Conservation (phyloP, 306 rosid genomes). For the Cucurbita pepo region DNA sequence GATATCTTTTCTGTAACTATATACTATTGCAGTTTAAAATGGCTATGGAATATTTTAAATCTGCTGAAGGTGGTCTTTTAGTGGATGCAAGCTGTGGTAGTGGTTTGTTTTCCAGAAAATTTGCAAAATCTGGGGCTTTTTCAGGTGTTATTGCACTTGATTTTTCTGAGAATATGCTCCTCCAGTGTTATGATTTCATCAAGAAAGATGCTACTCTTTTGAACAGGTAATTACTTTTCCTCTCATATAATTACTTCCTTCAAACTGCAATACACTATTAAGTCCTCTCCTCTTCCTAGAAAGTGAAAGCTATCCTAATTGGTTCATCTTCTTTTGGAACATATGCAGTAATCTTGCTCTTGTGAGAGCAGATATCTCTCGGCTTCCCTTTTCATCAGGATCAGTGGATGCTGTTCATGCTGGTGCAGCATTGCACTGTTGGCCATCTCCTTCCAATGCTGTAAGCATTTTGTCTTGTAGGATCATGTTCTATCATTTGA, state of each 20-base stretch:
- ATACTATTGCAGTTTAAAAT: conserved; percentile 46
- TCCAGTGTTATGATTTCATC: conserved; percentile 72
- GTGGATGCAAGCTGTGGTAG: conserved; percentile 92
- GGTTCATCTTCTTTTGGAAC: conserved; percentile 15
- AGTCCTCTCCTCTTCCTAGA: not conserved
- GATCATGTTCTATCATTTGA: not conserved
- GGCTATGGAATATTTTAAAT: conserved; percentile 72
- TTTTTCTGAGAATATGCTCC: conserved; percentile 91
- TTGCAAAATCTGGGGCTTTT: conserved; percentile 52
- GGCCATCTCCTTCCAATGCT: conserved; percentile 95
- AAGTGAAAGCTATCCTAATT: not conserved
- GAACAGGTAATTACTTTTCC: conserved; percentile 19
- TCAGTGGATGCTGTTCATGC: conserved; percentile 93
- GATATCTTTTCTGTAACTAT: not conserved
- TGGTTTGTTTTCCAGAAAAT: conserved; percentile 80
- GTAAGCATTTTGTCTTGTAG: conserved; percentile 25
- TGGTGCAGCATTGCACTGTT: conserved; percentile 90
- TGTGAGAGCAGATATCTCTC: conserved; percentile 87
- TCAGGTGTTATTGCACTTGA: conserved; percentile 74
- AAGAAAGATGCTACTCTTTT: conserved; percentile 48
- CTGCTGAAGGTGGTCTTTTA: conserved; percentile 62
- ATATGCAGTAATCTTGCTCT: conserved; percentile 79
- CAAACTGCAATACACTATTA: not conserved
- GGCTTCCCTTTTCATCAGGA: conserved; percentile 83
- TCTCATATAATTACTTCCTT: conserved; percentile 1